A percentile compares a stretch with the other conserved stretches of the same genome.
phyloP scores from a whole-genome alignment of 2,329 filamentous ascomycete species.

The Aspergillus spinulosporus region DNA sequence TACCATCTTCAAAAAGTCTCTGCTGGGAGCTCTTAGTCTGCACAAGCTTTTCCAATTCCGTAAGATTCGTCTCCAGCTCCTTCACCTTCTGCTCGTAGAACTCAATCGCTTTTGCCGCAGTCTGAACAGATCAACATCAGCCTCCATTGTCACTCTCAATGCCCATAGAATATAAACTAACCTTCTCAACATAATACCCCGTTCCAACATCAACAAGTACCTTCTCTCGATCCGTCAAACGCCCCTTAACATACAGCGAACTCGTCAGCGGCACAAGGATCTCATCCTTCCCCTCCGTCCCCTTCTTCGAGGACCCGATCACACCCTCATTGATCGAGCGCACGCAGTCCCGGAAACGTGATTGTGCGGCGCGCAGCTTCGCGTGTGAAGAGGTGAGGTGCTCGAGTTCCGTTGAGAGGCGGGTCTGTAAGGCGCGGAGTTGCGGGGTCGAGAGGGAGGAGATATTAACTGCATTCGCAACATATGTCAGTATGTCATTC shows the following conservation, averaged over 20 bases:
- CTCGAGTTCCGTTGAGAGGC: slow-evolving; percentile 93
- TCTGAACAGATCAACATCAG: slow-evolving; percentile 36
- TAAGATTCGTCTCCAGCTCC: slow-evolving; percentile 63
- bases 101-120: slow-evolving; percentile 59
- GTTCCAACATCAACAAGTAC: slow-evolving; percentile 93
- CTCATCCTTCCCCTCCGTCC: slow-evolving; percentile 37
- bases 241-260: slow-evolving; percentile 89
- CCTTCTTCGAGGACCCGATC: slow-evolving; percentile 36
- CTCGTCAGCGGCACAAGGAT: slow-evolving; percentile 94
- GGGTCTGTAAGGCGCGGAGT: slow-evolving; percentile 88
- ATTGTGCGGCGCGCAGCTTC: slow-evolving; percentile 84
- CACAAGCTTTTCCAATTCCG: slow-evolving; percentile 67
- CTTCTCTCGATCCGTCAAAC: slow-evolving; percentile 69
- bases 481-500: not conserved
- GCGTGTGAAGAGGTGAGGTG: slow-evolving; percentile 88
- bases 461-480: slow-evolving; percentile 57
- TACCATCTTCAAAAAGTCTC: slow-evolving; percentile 84
- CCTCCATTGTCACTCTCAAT: not conserved
- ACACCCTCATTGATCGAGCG: slow-evolving; percentile 68
- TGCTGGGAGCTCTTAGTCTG: slow-evolving; percentile 79
- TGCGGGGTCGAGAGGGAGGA: slow-evolving; percentile 78
- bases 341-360: slow-evolving; percentile 89
- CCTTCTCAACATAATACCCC: slow-evolving; percentile 93
- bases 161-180: slow-evolving; percentile 31
- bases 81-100: slow-evolving; percentile 71